Conservation (phyloP, 2,329 filamentous ascomycete species). For the Hymenoscyphus repandus region DNA sequence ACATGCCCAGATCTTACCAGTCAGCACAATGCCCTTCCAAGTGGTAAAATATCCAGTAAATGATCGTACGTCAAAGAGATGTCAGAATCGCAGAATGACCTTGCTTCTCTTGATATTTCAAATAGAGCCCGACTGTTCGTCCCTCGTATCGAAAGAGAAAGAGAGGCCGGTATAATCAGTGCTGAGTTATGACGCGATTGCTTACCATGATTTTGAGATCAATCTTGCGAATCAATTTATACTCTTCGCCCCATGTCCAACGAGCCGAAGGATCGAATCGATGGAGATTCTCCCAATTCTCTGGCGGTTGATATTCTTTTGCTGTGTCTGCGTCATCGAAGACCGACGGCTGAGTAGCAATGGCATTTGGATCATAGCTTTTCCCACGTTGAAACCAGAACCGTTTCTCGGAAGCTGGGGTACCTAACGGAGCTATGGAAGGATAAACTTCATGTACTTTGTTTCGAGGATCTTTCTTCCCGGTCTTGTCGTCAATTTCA, state of each 20-base stretch:
- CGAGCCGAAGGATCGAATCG: conserved; percentile 23
- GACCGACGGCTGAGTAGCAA: conserved; percentile 24
- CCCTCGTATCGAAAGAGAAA: no score
- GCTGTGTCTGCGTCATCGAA: conserved; percentile 24
- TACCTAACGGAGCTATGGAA: conserved; percentile 13
- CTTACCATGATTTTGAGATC: conserved; percentile 31
- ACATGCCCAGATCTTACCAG: conserved; percentile 36
- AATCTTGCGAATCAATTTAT: conserved; percentile 24
- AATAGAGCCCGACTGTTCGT: no score
- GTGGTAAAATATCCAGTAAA: no score
- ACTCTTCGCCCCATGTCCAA: conserved; percentile 28
- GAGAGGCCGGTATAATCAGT: conserved; percentile 10
- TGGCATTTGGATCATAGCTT: conserved; percentile 20
- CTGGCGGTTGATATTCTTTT: conserved; percentile 23
- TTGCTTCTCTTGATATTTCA: no score
- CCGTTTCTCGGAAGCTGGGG: conserved; percentile 16
- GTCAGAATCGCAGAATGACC: no score
- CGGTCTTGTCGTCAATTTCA: conserved; percentile 3
- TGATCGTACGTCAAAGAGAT: no score
- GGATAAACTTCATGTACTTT: not conserved
- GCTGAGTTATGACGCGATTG: not conserved
- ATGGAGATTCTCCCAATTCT: conserved; percentile 23
- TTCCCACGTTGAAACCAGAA: conserved; percentile 23
- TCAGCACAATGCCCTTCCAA: no score
- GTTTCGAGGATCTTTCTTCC: not conserved